phyloP scores from a whole-genome alignment of 1,284 basidiomycete genomes.

The Irpex lacteus region DNA sequence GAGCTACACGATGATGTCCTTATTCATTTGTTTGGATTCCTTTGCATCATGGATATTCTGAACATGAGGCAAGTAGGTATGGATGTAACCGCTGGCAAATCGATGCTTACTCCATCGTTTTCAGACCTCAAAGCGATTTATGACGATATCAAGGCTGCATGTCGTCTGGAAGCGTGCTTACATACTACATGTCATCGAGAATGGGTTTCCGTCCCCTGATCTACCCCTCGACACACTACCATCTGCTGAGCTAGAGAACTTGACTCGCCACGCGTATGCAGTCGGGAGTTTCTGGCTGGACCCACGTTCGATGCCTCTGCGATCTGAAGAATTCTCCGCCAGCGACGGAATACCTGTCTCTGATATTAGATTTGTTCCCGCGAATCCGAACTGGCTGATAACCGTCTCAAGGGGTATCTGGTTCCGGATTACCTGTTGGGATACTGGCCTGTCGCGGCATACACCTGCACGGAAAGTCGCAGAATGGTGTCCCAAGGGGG shows the following conservation, averaged over 20 bases:
- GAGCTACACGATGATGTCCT: slow-evolving; percentile 45
- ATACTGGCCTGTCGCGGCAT: slow-evolving; percentile 27
- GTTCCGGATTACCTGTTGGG: slow-evolving; percentile 52
- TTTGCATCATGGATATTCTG: slow-evolving; percentile 47
- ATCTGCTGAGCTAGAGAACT: slow-evolving; percentile 38
- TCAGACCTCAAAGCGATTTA: slow-evolving; percentile 50
- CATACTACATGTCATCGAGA: slow-evolving; percentile 36
- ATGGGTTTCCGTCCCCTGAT: slow-evolving; percentile 47
- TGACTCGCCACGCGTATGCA: slow-evolving; percentile 39
- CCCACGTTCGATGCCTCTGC: slow-evolving; percentile 21
- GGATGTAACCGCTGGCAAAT: not conserved
- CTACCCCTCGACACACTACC: slow-evolving; percentile 30
- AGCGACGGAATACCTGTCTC: slow-evolving; percentile 41
- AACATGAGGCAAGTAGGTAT: slow-evolving; percentile 42
- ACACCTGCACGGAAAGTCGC: slow-evolving; percentile 28
- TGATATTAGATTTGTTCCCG: slow-evolving; percentile 50
- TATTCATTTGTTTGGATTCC: slow-evolving; percentile 42
- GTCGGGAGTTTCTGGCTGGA: slow-evolving; percentile 49
- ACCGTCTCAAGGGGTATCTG: slow-evolving; percentile 59
- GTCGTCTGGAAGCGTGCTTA: slow-evolving; percentile 57
- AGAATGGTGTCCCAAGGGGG: slow-evolving; percentile 53
- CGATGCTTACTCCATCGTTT: slow-evolving; percentile 3
- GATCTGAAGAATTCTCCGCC: slow-evolving; percentile 21
- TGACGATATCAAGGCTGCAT: slow-evolving; percentile 39
- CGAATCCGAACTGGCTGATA: slow-evolving; percentile 41